phyloP scores from a whole-genome alignment of 2,329 filamentous ascomycete species.

The Davidsoniella australis region DNA sequence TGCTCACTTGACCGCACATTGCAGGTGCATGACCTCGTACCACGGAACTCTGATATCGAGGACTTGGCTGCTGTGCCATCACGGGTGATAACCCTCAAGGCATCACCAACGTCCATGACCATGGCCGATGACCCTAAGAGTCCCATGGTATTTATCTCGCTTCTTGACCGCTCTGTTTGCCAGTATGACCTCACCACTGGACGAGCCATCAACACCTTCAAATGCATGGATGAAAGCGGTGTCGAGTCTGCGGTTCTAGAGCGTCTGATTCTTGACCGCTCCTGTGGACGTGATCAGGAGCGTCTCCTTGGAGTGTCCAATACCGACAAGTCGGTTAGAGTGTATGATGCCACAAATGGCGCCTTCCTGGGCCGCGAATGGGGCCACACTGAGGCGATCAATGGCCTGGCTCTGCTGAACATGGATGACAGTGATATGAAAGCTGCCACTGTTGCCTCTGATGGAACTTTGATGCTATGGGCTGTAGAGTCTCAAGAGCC shows the following conservation, averaged over 20 bases:
- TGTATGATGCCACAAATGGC: slow-evolving; percentile 70
- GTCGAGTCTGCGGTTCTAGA: slow-evolving; percentile 71
- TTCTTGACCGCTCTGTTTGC: slow-evolving; percentile 42
- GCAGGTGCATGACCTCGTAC: slow-evolving; percentile 62
- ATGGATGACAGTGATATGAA: slow-evolving; percentile 36
- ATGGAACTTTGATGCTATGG: slow-evolving; percentile 77
- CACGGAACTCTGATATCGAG: slow-evolving; percentile 45
- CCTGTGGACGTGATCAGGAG: slow-evolving; percentile 35
- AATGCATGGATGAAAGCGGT: slow-evolving; percentile 63
- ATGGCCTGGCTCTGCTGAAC: slow-evolving; percentile 59
- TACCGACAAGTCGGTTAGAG: slow-evolving; percentile 83
- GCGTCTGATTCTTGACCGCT: slow-evolving; percentile 50
- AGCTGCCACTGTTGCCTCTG: slow-evolving; percentile 58
- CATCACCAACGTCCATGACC: slow-evolving; percentile 72
- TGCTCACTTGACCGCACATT: slow-evolving; percentile 79
- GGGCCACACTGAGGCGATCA: slow-evolving; percentile 89
- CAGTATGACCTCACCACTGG: slow-evolving; percentile 50
- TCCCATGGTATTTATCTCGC: slow-evolving; percentile 34
- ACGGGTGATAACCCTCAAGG: slow-evolving; percentile 65
- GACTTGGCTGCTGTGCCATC: slow-evolving; percentile 61
- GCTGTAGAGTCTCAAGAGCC: slow-evolving; percentile 30
- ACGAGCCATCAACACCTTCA: slow-evolving; percentile 56
- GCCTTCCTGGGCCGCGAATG: slow-evolving; percentile 73
- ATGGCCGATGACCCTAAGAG: slow-evolving; percentile 44
- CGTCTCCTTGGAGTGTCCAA: slow-evolving; percentile 79